A percentile compares a stretch with the other conserved stretches of the same genome.
Conservation (phyloP, 306 rosid genomes). For the Trichosanthes truncata region DNA sequence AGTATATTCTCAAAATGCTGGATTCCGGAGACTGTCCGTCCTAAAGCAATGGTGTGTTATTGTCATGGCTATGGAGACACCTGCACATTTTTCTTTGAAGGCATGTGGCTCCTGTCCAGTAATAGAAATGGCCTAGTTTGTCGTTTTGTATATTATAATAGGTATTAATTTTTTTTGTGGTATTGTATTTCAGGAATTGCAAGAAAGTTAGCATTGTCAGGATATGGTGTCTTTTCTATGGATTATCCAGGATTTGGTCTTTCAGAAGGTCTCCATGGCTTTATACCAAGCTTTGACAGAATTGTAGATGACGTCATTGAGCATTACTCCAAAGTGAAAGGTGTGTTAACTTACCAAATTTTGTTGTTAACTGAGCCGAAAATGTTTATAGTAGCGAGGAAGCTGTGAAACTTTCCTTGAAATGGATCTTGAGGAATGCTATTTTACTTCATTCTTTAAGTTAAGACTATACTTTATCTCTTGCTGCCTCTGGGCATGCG, state of each 20-base stretch:
- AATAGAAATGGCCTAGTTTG: background rate
- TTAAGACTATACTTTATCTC: background rate
- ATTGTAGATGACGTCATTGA: constrained; percentile 78
- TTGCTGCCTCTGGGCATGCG: background rate
- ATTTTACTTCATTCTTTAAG: background rate
- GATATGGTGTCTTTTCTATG: constrained; percentile 86
- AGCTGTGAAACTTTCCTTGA: background rate
- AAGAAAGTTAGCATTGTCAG: constrained; percentile 57
- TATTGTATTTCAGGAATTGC: constrained; percentile 55
- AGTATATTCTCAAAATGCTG: constrained; percentile 78
- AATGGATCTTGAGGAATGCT: background rate
- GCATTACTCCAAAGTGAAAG: constrained; percentile 69
- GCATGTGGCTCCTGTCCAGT: constrained; percentile 29
- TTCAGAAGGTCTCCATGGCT: constrained; percentile 87
- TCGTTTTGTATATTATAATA: background rate
- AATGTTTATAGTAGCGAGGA: background rate
- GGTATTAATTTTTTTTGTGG: background rate
- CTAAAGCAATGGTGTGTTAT: constrained; percentile 62
- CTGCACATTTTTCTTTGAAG: constrained; percentile 93
- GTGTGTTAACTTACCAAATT: constrained; percentile 19
- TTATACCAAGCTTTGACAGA: constrained; percentile 53
- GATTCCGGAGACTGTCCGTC: constrained; percentile 54
- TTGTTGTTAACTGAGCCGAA: background rate
- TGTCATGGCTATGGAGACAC: constrained; percentile 98
- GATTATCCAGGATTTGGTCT: constrained; percentile 97